Evolutionary conservation across 2,329 filamentous ascomycete genomes (phyloP).

Genomic region (Microdochium bolleyi): DNA sequence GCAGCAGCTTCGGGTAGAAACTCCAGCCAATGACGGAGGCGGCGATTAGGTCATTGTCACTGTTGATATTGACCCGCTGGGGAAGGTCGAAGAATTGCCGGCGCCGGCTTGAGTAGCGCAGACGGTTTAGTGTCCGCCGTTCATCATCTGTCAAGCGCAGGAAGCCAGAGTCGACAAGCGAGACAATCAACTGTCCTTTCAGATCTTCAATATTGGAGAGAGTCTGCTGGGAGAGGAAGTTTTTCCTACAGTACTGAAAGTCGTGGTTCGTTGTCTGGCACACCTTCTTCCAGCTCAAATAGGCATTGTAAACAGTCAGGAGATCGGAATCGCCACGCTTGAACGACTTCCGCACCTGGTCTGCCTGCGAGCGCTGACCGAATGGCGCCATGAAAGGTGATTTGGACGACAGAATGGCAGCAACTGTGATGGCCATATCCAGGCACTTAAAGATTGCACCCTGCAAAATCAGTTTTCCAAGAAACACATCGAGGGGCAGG

Average conservation of each 20-base stretch:
- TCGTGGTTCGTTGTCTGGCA: constrained; percentile 69
- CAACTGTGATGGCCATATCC: constrained; percentile 85
- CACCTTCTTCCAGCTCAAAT: constrained; percentile 77
- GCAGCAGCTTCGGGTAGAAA: constrained; percentile 90
- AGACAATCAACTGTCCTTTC: constrained; percentile 82
- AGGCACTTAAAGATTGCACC: constrained; percentile 84
- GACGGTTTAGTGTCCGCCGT: constrained; percentile 57
- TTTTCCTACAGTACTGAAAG: constrained; percentile 87
- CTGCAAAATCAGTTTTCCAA: constrained; percentile 86
- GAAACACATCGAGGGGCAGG: constrained; percentile 84
- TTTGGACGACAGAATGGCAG: constrained; percentile 89
- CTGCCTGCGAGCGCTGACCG: constrained; percentile 73
- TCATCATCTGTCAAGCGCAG: constrained; percentile 69
- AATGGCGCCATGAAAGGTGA: constrained; percentile 87
- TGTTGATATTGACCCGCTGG: constrained; percentile 64
- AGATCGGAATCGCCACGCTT: constrained; percentile 85
- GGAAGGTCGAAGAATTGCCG: constrained; percentile 79
- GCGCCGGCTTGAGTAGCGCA: constrained; percentile 59
- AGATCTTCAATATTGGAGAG: constrained; percentile 90
- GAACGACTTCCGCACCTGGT: constrained; percentile 71
- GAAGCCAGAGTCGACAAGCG: constrained; percentile 79
- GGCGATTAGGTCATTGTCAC: constrained; percentile 70
- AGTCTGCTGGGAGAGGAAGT: constrained; percentile 84
- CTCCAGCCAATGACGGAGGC: constrained; percentile 84
- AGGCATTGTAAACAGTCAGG: constrained; percentile 89